Evolutionary conservation across 2,329 filamentous ascomycete genomes (phyloP).

Genomic region (Apiospora malaysiana): DNA sequence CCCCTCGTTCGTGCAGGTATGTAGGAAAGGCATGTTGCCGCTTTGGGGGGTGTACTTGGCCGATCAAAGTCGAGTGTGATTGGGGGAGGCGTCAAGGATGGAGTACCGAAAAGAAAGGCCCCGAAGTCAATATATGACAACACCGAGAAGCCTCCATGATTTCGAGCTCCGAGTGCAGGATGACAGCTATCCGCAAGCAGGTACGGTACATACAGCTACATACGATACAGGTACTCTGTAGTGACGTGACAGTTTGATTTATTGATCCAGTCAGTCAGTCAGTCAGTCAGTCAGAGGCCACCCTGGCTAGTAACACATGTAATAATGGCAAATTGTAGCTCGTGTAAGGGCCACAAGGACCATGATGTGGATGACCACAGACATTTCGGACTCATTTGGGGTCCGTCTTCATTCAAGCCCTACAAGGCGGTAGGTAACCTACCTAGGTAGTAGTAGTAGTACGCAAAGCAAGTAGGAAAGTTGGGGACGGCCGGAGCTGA

Average conservation of each 20-base stretch:
- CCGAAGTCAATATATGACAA: constrained; percentile 6
- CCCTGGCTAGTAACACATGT: not conserved
- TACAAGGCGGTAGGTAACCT: not conserved
- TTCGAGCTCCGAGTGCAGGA: not conserved
- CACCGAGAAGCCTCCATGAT: not conserved
- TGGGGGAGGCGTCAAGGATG: not conserved
- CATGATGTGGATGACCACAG: not conserved
- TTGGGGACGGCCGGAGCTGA: not conserved
- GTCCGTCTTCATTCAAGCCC: not conserved
- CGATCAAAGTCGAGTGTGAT: not conserved
- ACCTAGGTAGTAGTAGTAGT: too few species aligned
- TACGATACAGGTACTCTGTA: not conserved
- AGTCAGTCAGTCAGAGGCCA: not conserved
- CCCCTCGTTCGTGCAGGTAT: not conserved
- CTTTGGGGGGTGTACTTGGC: not conserved
- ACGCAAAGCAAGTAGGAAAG: not conserved
- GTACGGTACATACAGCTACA: not conserved
- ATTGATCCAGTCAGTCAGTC: not conserved
- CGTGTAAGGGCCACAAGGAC: not conserved
- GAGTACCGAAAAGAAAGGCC: not conserved
- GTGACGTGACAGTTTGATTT: not conserved
- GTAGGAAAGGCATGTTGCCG: not conserved
- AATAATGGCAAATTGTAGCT: not conserved
- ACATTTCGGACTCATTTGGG: not conserved
- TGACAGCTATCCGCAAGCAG: not conserved